Base-by-base conservation (phyloP, 345 rosid genomes). In the Cardamine occulta region DNA sequence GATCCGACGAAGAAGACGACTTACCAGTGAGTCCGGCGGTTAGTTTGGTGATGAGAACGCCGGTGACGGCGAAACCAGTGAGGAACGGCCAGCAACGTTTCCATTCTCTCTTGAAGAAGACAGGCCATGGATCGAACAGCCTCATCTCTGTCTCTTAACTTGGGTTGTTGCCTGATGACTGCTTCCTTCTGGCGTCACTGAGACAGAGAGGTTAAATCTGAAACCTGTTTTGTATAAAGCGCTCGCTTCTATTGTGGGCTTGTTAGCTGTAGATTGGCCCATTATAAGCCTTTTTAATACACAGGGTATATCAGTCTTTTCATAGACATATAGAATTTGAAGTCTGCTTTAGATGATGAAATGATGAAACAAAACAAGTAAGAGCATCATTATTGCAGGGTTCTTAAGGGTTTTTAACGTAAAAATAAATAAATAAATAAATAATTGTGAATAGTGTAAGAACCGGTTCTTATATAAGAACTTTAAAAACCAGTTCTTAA, bases 81-180 rank as follows among this genome's bases (percentile, higher is more conserved):
- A 93, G 80, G 57, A 93, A 93, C 1, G 98, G 92, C 97, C 97
- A 93, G 61, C 77, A 88, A 14, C 93, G 88, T 59, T 66, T 89
- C 78, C 82, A 93, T 69, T 91, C 96, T 23, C 97, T 82, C 87
- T 74, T 86, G 91, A 91, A 91, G 89, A 91, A 89, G 21, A 93
- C 83, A 0, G 89, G 89, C 92, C 95, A 89, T 23, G 89, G 87
- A 84, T 89, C 92, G 74, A 89, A 86, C 77, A 75, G 32, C 52
- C 82, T 83, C 89, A 82, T 84, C 18, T 73, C 24, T 57, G n/a
- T 44, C 7, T 52, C 52, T 51, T 14, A 18, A 4, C 15, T 23
- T 67, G 26, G 2, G 57, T 14, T 48, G 49, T 34, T 37, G 61
- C 10, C 37, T 66, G 56, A 8, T 52, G 78, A 74, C 24, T 44